A percentile compares a stretch with the other conserved stretches of the same genome.
Evolutionary conservation across 176 grass and related monocot genomes (phyloP).

Genomic region (Lolium perenne): DNA sequence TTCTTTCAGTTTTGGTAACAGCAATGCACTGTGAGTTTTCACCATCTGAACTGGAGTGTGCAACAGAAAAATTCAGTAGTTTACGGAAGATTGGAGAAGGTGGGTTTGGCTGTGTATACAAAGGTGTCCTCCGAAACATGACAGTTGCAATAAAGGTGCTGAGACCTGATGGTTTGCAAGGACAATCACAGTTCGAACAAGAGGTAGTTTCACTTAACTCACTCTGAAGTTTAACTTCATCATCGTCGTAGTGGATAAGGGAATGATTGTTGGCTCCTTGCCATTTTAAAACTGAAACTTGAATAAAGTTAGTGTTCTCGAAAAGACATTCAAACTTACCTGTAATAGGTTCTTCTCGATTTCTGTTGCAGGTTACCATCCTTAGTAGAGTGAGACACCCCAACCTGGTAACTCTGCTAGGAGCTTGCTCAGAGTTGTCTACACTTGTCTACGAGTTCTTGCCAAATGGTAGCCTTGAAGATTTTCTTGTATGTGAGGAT

Average conservation of each 20-base stretch:
- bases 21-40: constrained; percentile 57
- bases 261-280: not conserved
- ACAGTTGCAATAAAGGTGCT: constrained; percentile 56
- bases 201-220: constrained; percentile 39
- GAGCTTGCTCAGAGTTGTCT: constrained; percentile 44
- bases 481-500: constrained; percentile 50
- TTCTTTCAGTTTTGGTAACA: constrained; percentile 53
- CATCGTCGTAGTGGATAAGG: constrained; percentile 7
- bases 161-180: constrained; percentile 52
- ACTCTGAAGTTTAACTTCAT: not conserved
- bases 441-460: constrained; percentile 57
- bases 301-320: not conserved
- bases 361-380: constrained; percentile 50
- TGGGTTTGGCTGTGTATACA: constrained; percentile 54
- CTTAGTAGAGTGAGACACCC: constrained; percentile 60
- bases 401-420: constrained; percentile 49
- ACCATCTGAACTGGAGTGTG: constrained; percentile 45
- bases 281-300: not conserved
- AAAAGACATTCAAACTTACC: not conserved
- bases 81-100: constrained; percentile 57
- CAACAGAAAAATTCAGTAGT: constrained; percentile 50
- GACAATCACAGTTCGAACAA: constrained; percentile 55
- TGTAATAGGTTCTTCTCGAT: constrained; percentile 21
- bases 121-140: constrained; percentile 52
- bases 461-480: constrained; percentile 57